Percentiles rank a stretch among this genome's conserved stretches.
phyloP scores from a whole-genome alignment of 2,329 filamentous ascomycete species.

The Aureobasidium sp. region DNA sequence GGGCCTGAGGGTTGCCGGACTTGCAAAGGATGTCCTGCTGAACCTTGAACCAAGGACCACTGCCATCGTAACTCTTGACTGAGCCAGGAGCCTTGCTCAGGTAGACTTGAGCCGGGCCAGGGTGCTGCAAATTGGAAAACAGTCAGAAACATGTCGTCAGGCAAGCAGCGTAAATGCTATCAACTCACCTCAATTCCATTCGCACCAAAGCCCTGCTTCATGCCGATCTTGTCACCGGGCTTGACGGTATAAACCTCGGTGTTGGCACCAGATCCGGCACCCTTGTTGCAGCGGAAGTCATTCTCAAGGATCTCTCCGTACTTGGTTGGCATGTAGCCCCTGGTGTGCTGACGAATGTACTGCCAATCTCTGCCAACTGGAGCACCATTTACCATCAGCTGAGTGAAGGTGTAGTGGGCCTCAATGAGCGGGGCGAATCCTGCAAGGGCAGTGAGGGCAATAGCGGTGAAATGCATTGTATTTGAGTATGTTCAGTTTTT shows the following conservation, averaged over 20 bases:
- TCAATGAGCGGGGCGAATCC: constrained; percentile 15
- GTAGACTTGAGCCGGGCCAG: constrained; percentile 22
- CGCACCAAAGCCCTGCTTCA: constrained; percentile 10
- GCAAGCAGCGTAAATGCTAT: not conserved
- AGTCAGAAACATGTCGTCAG: not conserved
- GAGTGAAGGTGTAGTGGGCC: constrained; percentile 31
- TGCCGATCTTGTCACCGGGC: constrained; percentile 19
- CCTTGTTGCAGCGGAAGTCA: constrained; percentile 20
- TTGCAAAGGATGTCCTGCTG: constrained; percentile 15
- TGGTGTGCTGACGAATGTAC: constrained; percentile 37
- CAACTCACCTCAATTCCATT: not conserved
- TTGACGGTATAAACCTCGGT: constrained; percentile 26
- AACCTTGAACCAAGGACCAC: constrained; percentile 21
- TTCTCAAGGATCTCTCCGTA: constrained; percentile 28
- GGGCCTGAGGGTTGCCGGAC: constrained; percentile 7
- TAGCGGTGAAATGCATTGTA: constrained; percentile 9
- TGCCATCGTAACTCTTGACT: constrained; percentile 16
- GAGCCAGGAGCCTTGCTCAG: constrained; percentile 21
- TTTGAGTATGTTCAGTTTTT: not conserved
- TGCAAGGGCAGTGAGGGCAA: constrained; percentile 1
- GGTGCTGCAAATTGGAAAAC: constrained; percentile 14
- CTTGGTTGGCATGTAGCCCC: constrained; percentile 24
- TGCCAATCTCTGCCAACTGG: constrained; percentile 34
- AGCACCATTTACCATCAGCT: constrained; percentile 36
- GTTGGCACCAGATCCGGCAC: constrained; percentile 24